Evolutionary conservation across 805 yeast species (phyloP).

Genomic region (Starmerella apicola): DNA sequence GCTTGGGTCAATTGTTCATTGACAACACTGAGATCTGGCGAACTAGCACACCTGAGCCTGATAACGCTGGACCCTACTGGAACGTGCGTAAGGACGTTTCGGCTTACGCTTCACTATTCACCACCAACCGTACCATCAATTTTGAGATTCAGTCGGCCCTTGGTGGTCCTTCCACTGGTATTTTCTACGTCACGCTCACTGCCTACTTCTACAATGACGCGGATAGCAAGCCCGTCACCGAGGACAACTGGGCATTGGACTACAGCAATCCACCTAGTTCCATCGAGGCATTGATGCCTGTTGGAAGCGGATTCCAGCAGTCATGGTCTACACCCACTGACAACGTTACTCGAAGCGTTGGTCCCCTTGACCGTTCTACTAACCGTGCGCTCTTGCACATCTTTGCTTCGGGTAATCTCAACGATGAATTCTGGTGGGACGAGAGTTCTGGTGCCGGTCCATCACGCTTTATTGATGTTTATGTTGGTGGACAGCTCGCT

Average conservation of each 20-base stretch:
- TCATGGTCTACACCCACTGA: slow-evolving; percentile 19
- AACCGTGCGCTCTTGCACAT: slow-evolving; percentile 41
- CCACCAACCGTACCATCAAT: slow-evolving; percentile 13
- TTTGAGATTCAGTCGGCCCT: slow-evolving; percentile 45
- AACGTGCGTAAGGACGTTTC: slow-evolving; percentile 58
- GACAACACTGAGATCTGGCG: slow-evolving; percentile 64
- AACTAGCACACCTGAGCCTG: slow-evolving; percentile 75
- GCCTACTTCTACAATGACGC: slow-evolving; percentile 35
- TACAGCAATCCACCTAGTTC: slow-evolving; percentile 8
- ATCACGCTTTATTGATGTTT: slow-evolving; percentile 48
- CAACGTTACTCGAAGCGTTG: slow-evolving; percentile 10
- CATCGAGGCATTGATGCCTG: slow-evolving; percentile 10
- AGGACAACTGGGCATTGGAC: slow-evolving; percentile 18
- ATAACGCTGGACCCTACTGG: slow-evolving; percentile 36
- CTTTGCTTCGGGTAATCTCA: slow-evolving; percentile 60
- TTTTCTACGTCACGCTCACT: slow-evolving; percentile 41
- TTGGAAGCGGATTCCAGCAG: background rate
- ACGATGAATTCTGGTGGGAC: slow-evolving; percentile 73
- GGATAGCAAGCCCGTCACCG: slow-evolving; percentile 3
- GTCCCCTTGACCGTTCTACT: slow-evolving; percentile 13
- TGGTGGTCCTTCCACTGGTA: slow-evolving; percentile 45
- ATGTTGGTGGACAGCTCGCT: slow-evolving; percentile 45
- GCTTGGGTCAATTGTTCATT: slow-evolving; percentile 28
- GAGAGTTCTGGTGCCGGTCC: slow-evolving; percentile 14
- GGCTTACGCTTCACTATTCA: slow-evolving; percentile 41